These are phyloP conservation scores for Fusarium staphyleae DNA, from an alignment of 2,329 filamentous ascomycete species.

Conservation along the genomic window DNA sequence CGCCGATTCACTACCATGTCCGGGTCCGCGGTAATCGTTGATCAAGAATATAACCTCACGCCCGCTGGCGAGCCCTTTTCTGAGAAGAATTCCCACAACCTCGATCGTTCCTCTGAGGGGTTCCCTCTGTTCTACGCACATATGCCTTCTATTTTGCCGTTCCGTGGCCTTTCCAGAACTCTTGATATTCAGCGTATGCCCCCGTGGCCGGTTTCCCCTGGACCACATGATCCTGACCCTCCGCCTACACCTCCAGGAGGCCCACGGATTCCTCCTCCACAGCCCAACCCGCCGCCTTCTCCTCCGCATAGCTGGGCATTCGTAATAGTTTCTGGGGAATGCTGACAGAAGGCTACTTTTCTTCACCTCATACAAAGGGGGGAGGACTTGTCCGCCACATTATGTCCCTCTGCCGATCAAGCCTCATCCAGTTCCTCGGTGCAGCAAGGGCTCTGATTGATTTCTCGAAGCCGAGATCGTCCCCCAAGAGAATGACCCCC, in stretches of 20 bases:
- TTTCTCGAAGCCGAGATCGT: constrained; percentile 11
- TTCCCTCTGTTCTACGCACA: not conserved
- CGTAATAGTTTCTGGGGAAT: not conserved
- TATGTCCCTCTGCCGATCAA: constrained; percentile 10
- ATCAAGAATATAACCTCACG: constrained; percentile 37
- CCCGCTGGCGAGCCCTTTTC: constrained; percentile 3
- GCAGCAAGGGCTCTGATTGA: constrained; percentile 4
- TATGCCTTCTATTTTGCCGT: not conserved
- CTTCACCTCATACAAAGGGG: not conserved
- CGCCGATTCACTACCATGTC: constrained; percentile 15
- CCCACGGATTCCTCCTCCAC: constrained; percentile 41
- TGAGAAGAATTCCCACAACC: not conserved
- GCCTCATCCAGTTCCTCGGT: constrained; percentile 12
- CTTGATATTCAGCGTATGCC: constrained; percentile 8
- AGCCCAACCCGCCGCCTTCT: constrained; percentile 41
- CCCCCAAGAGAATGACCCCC: constrained; percentile 8
- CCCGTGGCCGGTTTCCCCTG: constrained; percentile 6
- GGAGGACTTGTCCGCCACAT: not conserved
- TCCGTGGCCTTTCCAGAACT: constrained; percentile 10
- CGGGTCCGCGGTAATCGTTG: constrained; percentile 9
- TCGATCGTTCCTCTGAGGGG: not conserved
- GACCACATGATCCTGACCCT: constrained; percentile 36
- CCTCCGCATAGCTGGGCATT: constrained; percentile 36
- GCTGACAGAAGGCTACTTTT: not conserved
- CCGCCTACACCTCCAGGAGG: constrained; percentile 42